A percentile compares a stretch with the other conserved stretches of the same genome.
These are phyloP conservation scores for Parietaria judaica DNA, from an alignment of 306 rosid species.

Conservation along the genomic window DNA sequence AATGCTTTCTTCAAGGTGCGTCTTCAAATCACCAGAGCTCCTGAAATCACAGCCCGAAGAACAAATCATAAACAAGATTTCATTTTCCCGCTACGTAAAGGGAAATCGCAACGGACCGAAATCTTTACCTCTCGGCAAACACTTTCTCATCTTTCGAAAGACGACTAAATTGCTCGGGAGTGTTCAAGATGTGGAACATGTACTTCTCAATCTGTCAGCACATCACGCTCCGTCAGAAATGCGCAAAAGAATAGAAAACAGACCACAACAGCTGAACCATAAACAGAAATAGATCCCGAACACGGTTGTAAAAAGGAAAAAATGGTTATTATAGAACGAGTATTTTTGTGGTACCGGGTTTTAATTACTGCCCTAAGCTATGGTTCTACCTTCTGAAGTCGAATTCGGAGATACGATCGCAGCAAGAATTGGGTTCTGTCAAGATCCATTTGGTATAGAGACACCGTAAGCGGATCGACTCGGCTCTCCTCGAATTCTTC, in stretches of 20 bases:
- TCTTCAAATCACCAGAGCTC: slow-evolving; percentile 57
- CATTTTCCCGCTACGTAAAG: neutral
- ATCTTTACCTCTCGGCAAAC: slow-evolving; percentile 50
- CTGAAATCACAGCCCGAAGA: slow-evolving; percentile 36
- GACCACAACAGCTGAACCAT: no score
- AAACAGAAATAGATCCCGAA: no score
- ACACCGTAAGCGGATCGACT: slow-evolving; percentile 55
- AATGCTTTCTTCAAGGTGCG: slow-evolving; percentile 64
- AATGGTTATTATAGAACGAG: no score
- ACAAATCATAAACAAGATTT: neutral
- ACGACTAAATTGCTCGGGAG: slow-evolving; percentile 49
- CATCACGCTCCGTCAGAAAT: neutral
- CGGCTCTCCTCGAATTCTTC: slow-evolving; percentile 52
- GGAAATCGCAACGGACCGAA: neutral
- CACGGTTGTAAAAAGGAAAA: no score
- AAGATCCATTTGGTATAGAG: slow-evolving; percentile 94
- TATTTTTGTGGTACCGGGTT: no score
- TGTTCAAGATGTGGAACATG: slow-evolving; percentile 58
- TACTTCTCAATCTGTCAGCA: slow-evolving; percentile 70
- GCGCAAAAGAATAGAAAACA: no score
- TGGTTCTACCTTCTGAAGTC: slow-evolving; percentile 66
- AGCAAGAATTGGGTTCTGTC: slow-evolving; percentile 77
- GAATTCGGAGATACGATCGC: slow-evolving; percentile 76
- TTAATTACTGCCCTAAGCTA: no score
- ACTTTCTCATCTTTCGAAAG: slow-evolving; percentile 63